Percentiles rank a stretch among this genome's conserved stretches.
These are phyloP conservation scores for Crithidia bombi DNA, from an alignment of 208 protist species.

Conservation along the genomic window DNA sequence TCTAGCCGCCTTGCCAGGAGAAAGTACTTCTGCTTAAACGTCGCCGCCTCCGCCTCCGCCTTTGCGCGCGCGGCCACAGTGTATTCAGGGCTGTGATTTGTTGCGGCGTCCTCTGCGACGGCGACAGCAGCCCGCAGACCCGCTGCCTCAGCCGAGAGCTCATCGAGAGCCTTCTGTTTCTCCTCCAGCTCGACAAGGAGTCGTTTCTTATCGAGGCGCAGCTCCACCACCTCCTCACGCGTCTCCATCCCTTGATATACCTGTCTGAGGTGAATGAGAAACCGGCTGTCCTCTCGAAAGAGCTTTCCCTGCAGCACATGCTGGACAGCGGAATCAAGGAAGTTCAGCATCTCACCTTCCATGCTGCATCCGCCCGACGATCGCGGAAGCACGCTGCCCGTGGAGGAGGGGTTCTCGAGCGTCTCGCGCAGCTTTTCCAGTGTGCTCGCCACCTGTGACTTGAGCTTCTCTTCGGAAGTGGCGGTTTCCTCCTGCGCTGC, in stretches of 20 bases:
- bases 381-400: slow-evolving; percentile 78
- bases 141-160: slow-evolving; percentile 31
- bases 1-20: slow-evolving; percentile 70
- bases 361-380: slow-evolving; percentile 48
- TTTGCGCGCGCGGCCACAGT: slow-evolving; percentile 31
- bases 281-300: slow-evolving; percentile 79
- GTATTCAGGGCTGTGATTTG: slow-evolving; percentile 21
- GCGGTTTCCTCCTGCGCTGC: slow-evolving; percentile 56
- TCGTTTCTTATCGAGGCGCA: slow-evolving; percentile 45
- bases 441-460: slow-evolving; percentile 54
- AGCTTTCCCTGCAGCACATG: slow-evolving; percentile 60
- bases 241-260: slow-evolving; percentile 66
- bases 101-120: slow-evolving; percentile 1
- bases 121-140: slow-evolving; percentile 22
- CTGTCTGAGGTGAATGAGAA: slow-evolving; percentile 68
- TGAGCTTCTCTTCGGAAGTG: slow-evolving; percentile 42
- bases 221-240: slow-evolving; percentile 47
- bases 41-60: slow-evolving; percentile 74
- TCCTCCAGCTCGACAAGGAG: slow-evolving; percentile 35
- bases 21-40: slow-evolving; percentile 79
- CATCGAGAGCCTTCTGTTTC: slow-evolving; percentile 59
- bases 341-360: slow-evolving; percentile 64
- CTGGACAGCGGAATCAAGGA: slow-evolving; percentile 54
- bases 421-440: slow-evolving; percentile 70
- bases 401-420: slow-evolving; percentile 54